Evolutionary conservation across 768 basidiomycete species (phyloP), one percentile per base, ranked within the genome.

Genomic region (Lactifluus echinatus): DNA sequence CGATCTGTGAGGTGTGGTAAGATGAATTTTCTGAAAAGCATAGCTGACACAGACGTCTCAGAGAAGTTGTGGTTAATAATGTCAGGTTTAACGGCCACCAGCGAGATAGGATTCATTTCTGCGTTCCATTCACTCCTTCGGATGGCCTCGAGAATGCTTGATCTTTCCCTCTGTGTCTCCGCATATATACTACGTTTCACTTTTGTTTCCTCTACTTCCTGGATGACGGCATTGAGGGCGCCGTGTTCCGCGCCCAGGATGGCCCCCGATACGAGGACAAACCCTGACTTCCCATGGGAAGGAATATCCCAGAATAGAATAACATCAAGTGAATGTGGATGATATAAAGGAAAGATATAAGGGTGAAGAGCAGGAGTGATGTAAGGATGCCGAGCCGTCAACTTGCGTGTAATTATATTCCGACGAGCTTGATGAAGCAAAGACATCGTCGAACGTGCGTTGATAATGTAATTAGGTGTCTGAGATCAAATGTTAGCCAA

Each of bases 181-280:
- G 90, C 91, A 66, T 92, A 97, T 80, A 96, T 91, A 61, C 81
- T 90, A 44, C 92, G 79, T 58, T 84, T 87, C 23, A 76, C 77
- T 70, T 89, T 88, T 11, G 77, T 77, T 44, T 71, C 74, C 65
- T 83, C 82, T 10, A 80, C 78, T 19, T 78, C 75, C 47, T 80
- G 75, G 5, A 93, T 76, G 36, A 84, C 73, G 47, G 77, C 76
- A 17, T 79, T 74, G 56, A 95, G 73, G 14, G 80, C 70, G 11
- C 82, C 88, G 66, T 89, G 85, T 3, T 75, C 69, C 10, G 88
- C 85, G 7, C 91, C 89, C 11, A 89, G 75, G 15, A 73, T 76
- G 23, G 85, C 65, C 5, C 82, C 82, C 17, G 82, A 73, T 4
- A 87, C 61, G 29, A 79, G 70, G 19, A 83, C 65, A 65, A 83